Evolutionary conservation across 1,284 basidiomycete species (phyloP).

Genomic region (Sutorius eximius): DNA sequence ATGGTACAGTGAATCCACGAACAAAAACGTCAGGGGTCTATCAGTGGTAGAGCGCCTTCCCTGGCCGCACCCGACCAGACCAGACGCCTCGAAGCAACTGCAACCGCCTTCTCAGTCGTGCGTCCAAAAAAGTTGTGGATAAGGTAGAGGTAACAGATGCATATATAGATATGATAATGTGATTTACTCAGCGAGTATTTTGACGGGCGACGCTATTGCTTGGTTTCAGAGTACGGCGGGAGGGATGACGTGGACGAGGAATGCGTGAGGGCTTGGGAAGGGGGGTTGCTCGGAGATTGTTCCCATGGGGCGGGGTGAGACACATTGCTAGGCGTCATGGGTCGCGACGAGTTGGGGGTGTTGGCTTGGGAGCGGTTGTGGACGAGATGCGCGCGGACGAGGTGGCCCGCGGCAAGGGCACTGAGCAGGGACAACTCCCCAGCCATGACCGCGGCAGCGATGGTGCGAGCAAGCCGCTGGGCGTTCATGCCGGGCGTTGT

Average conservation of each 20-base stretch:
- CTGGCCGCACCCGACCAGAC: background rate
- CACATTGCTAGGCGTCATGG: slow-evolving; percentile 56
- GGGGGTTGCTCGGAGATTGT: slow-evolving; percentile 14
- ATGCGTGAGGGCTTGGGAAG: slow-evolving; percentile 18
- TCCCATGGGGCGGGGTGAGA: slow-evolving; percentile 25
- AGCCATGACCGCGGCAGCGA: slow-evolving; percentile 91
- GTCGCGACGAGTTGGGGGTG: slow-evolving; percentile 64
- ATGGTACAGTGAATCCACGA: slow-evolving; percentile 21
- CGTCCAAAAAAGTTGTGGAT: slow-evolving; percentile 8
- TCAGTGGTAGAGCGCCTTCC: background rate
- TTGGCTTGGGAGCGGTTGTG: slow-evolving; percentile 75
- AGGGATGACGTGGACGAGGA: slow-evolving; percentile 35
- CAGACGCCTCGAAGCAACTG: background rate
- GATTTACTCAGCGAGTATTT: slow-evolving; percentile 2
- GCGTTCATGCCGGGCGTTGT: slow-evolving; percentile 86
- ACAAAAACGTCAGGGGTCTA: slow-evolving; percentile 17
- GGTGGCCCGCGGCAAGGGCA: slow-evolving; percentile 89
- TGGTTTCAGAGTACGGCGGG: slow-evolving; percentile 33
- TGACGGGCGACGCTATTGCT: slow-evolving; percentile 15
- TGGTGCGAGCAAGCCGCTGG: slow-evolving; percentile 82
- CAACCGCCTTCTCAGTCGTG: background rate
- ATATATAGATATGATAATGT: slow-evolving; percentile 22
- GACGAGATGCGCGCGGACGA: slow-evolving; percentile 87
- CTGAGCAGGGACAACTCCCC: slow-evolving; percentile 88
- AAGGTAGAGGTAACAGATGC: slow-evolving; percentile 29